phyloP scores from a whole-genome alignment of 140 eudicot species.

The Stevia rebaudiana region DNA sequence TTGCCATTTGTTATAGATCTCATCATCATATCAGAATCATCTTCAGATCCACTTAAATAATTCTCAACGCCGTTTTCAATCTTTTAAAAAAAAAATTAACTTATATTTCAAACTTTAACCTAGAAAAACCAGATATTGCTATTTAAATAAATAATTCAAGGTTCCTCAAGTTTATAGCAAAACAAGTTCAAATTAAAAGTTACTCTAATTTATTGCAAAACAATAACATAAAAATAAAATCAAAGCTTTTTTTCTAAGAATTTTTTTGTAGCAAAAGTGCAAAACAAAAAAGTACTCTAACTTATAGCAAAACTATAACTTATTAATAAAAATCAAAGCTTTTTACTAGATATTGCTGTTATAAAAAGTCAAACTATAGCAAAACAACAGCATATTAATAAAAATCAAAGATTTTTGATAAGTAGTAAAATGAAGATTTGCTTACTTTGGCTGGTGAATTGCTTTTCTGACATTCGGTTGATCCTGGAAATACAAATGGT shows the following conservation, averaged over 20 bases:
- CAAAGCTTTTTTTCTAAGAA: too few species aligned
- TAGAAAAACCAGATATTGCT: too few species aligned
- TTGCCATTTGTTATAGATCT: conserved; percentile 33
- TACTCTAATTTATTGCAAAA: not conserved
- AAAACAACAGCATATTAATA: not conserved
- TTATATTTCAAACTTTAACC: not conserved
- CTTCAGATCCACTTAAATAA: conserved; percentile 32
- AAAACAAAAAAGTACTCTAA: too few species aligned
- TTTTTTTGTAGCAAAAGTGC: too few species aligned
- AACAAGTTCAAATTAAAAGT: too few species aligned
- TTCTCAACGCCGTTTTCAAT: conserved; percentile 14
- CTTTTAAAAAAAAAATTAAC: conserved; percentile 12
- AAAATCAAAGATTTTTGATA: conserved; percentile 3
- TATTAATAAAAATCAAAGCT: too few species aligned
- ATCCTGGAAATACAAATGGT: conserved; percentile 49
- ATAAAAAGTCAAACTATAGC: too few species aligned
- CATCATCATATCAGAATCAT: conserved; percentile 24
- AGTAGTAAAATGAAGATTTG: not conserved
- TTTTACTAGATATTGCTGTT: too few species aligned
- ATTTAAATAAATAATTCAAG: too few species aligned
- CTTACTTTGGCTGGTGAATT: conserved; percentile 15
- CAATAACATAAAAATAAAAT: too few species aligned
- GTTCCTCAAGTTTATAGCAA: too few species aligned
- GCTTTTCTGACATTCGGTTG: conserved; percentile 32
- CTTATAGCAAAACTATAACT: too few species aligned